Conservation (phyloP, 2,329 filamentous ascomycete genomes). For the Fusarium nygamai region DNA sequence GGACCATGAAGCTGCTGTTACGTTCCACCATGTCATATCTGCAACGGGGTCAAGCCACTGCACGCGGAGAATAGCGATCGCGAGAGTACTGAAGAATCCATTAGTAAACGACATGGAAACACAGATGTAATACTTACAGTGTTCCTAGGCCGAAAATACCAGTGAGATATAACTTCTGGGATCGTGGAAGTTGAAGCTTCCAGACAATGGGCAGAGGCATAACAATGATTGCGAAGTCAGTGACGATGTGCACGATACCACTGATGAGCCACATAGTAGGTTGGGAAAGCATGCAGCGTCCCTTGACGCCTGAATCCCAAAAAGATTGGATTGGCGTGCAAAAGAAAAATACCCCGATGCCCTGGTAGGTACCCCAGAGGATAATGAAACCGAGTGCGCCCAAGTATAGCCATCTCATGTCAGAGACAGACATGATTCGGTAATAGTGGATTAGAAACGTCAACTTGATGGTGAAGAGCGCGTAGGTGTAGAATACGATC, state of each 20-base stretch:
- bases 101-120: fast-evolving
- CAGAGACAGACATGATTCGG: slow-evolving; percentile 28
- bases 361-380: neutral
- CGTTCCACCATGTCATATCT: slow-evolving; percentile 35
- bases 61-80: slow-evolving; percentile 20
- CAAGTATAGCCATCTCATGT: slow-evolving; percentile 6
- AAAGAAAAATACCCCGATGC: fast-evolving
- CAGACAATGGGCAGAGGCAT: slow-evolving; percentile 30
- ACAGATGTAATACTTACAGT: neutral
- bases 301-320: slow-evolving; percentile 23
- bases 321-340: slow-evolving; percentile 19
- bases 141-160: slow-evolving; percentile 26
- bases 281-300: neutral
- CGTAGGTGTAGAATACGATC: slow-evolving; percentile 17
- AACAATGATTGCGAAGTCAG: slow-evolving; percentile 21
- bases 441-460: slow-evolving; percentile 32
- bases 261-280: slow-evolving; percentile 12
- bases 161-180: slow-evolving; percentile 22
- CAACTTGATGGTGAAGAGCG: slow-evolving; percentile 17
- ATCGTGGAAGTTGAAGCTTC: slow-evolving; percentile 4
- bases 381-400: neutral
- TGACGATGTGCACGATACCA: slow-evolving; percentile 14
- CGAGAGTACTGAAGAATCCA: neutral
- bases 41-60: slow-evolving; percentile 20
- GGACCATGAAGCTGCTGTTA: slow-evolving; percentile 25